Percentiles rank a stretch among this genome's conserved stretches.
These are phyloP conservation scores for Strobilomyces dryophilus DNA, from an alignment of 768 basidiomycete genomes.

Conservation along the genomic window DNA sequence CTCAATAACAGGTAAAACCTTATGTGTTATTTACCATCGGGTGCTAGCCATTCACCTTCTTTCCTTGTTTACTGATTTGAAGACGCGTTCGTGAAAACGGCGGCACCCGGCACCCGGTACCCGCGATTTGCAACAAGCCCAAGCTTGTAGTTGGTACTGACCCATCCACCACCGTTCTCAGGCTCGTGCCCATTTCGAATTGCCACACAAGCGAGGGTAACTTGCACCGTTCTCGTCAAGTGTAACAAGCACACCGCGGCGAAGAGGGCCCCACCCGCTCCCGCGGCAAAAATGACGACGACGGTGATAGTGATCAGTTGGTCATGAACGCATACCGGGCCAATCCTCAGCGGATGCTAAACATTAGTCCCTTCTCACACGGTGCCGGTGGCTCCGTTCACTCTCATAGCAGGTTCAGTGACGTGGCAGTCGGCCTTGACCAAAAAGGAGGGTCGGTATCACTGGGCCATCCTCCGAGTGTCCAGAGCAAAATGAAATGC, in stretches of 20 bases:
- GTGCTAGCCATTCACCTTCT: too few relatives aligned
- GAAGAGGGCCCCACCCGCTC: not conserved
- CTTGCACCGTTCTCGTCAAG: not conserved
- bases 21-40: too few relatives aligned
- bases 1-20: too few relatives aligned
- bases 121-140: too few relatives aligned
- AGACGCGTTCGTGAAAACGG: too few relatives aligned
- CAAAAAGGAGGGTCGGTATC: not conserved
- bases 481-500: not conserved
- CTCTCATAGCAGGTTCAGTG: not conserved
- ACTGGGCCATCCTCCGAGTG: not conserved
- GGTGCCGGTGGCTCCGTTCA: not conserved
- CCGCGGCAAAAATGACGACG: not conserved
- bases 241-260: not conserved
- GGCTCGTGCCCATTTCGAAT: not conserved
- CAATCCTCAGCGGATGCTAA: not conserved
- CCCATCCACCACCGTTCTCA: not conserved
- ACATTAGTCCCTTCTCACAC: not conserved
- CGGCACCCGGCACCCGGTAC: too few relatives aligned
- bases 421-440: constrained; percentile 13
- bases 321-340: not conserved
- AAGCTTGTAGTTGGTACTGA: not conserved
- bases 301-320: not conserved
- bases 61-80: too few relatives aligned
- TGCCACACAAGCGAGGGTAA: not conserved